phyloP scores from a whole-genome alignment of 2,329 filamentous ascomycete genomes.

The Aspergillus awamori region DNA sequence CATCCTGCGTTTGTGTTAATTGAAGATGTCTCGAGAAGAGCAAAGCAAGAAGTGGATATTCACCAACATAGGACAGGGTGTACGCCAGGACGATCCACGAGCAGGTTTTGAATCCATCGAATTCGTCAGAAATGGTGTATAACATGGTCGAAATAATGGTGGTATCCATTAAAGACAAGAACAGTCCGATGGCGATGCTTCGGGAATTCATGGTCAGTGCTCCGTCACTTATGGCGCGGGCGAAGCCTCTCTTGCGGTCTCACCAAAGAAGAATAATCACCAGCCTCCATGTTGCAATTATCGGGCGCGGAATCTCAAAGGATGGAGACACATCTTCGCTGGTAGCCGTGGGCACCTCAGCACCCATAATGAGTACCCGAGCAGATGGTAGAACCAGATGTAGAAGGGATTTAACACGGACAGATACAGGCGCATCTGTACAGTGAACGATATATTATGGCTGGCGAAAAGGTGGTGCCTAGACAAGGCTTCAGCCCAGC shows the following conservation, averaged over 20 bases:
- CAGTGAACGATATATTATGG: not conserved
- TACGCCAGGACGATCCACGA: conserved; percentile 12
- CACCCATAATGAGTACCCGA: conserved; percentile 3
- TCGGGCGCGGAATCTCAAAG: not conserved
- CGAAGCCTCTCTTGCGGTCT: not conserved
- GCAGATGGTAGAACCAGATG: not conserved
- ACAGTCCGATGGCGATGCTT: conserved; percentile 12
- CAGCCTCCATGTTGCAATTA: conserved; percentile 11
- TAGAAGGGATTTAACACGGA: not conserved
- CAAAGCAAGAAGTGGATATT: not conserved
- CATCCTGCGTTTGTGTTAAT: not conserved
- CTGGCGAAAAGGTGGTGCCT: not conserved
- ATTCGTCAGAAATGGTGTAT: conserved; percentile 15
- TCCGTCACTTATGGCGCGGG: not conserved
- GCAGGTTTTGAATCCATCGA: conserved; percentile 3
- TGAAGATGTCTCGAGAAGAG: not conserved
- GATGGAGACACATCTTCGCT: not conserved
- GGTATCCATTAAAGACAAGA: conserved; percentile 10
- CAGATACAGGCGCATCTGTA: not conserved
- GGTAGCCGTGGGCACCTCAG: not conserved
- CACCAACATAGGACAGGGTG: conserved; percentile 13
- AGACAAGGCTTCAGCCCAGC: not conserved
- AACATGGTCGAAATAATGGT: conserved; percentile 15
- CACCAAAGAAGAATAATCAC: conserved; percentile 13
- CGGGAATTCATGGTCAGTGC: not conserved